These are phyloP conservation scores for Chytriomyces sp. DNA, from an alignment of 192 early-diverging fungal genomes.

Conservation along the genomic window DNA sequence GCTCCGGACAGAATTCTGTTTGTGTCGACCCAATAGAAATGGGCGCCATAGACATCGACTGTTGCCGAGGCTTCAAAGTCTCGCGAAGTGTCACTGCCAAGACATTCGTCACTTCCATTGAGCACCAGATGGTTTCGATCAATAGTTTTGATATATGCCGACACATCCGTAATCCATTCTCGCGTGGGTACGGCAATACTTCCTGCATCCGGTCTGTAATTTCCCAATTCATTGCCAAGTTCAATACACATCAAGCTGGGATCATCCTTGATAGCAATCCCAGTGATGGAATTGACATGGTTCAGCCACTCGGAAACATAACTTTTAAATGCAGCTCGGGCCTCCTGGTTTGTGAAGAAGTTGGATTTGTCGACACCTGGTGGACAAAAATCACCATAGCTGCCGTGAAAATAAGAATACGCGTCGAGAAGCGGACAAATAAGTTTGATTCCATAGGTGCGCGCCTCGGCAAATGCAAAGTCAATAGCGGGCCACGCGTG, in stretches of 20 bases:
- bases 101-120: too few species aligned
- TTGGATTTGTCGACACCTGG: conserved; percentile 22
- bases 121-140: too few species aligned
- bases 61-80: too few species aligned
- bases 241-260: conserved; percentile 42
- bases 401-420: conserved; percentile 26
- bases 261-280: conserved; percentile 47
- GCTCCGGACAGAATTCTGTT: too few species aligned
- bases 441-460: conserved; percentile 32
- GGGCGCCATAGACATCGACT: too few species aligned
- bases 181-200: too few species aligned
- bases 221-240: too few species aligned
- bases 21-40: too few species aligned
- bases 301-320: conserved; percentile 45
- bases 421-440: conserved; percentile 45
- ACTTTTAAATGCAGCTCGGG: conserved; percentile 38
- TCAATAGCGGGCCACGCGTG: not conserved
- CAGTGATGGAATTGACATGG: conserved; percentile 44
- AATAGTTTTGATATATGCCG: too few species aligned
- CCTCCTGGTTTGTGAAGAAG: conserved; percentile 42
- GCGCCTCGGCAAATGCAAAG: not conserved
- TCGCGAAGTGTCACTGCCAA: too few species aligned
- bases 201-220: too few species aligned
- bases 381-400: conserved; percentile 21
- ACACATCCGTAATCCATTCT: too few species aligned